phyloP scores from a whole-genome alignment of 208 protist genomes.

The Acanthamoeba rhysodes region DNA sequence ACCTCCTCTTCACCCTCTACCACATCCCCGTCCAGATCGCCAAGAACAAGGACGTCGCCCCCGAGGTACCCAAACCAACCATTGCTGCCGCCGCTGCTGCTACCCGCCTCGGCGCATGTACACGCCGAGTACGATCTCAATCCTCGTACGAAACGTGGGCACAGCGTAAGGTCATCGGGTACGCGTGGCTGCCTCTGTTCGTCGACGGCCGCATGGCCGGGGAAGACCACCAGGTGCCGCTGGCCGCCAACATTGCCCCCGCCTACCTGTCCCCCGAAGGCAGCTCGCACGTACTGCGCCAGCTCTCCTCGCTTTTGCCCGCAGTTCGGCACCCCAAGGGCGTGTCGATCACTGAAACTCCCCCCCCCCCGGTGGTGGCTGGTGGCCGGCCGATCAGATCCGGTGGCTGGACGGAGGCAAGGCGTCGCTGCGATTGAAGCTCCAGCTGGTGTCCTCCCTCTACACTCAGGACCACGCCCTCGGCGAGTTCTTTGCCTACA shows the following conservation, averaged over 20 bases:
- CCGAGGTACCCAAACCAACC: background rate
- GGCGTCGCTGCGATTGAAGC: slow-evolving; percentile 65
- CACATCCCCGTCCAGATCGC: slow-evolving; percentile 78
- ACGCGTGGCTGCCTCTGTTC: slow-evolving; percentile 44
- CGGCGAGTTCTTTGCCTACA: slow-evolving; percentile 42
- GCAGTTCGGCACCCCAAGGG: background rate
- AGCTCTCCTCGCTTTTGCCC: background rate
- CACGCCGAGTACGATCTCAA: too few species aligned
- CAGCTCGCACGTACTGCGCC: background rate
- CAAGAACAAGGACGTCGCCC: slow-evolving; percentile 18
- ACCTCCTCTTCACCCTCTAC: slow-evolving; percentile 86
- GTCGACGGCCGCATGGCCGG: slow-evolving; percentile 9
- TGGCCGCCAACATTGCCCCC: slow-evolving; percentile 6
- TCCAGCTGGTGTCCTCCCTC: slow-evolving; percentile 68
- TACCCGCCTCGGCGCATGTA: background rate
- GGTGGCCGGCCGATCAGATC: background rate
- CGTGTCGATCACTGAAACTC: too few species aligned
- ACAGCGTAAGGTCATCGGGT: slow-evolving; percentile 54
- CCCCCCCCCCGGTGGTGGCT: too few species aligned
- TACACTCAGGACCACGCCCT: slow-evolving; percentile 77
- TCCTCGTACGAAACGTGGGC: background rate
- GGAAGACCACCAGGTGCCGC: slow-evolving; percentile 26
- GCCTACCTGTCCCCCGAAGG: slow-evolving; percentile 34
- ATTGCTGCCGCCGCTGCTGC: background rate
- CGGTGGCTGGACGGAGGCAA: slow-evolving; percentile 73